Percentiles rank a stretch among this genome's conserved stretches.
Conservation (phyloP, 2,329 filamentous ascomycete species). For the Sphaceloma murrayae region DNA sequence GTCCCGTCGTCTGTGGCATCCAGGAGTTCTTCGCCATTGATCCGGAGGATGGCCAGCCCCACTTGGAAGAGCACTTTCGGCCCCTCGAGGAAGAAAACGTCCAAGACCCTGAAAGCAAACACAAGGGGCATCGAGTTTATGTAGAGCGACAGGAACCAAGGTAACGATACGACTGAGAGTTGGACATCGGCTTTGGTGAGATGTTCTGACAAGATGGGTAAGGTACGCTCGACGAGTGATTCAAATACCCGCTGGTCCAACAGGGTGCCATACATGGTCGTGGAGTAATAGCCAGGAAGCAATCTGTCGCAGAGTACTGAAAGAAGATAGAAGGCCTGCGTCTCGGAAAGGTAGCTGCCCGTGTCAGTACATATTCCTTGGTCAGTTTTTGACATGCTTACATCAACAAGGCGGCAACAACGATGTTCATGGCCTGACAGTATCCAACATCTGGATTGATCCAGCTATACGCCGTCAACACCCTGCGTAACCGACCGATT, state of each 20-base stretch:
- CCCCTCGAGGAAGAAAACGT: conserved; percentile 97
- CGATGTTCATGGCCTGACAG: conserved; percentile 99
- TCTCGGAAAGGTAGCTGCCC: conserved; percentile 78
- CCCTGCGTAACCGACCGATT: conserved; percentile 77
- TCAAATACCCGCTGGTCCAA: conserved; percentile 97
- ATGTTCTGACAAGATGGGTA: conserved; percentile 97
- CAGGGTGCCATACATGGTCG: conserved; percentile 96
- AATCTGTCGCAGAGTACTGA: conserved; percentile 86
- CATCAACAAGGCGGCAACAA: conserved; percentile 93
- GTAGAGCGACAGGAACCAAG: conserved; percentile 96
- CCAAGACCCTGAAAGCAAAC: conserved; percentile 90
- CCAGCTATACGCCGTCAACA: conserved; percentile 97
- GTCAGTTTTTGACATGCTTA: conserved; percentile 35
- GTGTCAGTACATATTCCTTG: conserved; percentile 24
- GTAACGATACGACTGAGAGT: conserved; percentile 89
- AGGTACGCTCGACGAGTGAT: conserved; percentile 94
- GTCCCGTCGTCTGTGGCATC: conserved; percentile 91
- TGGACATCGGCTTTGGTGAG: conserved; percentile 96
- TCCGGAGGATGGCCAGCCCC: conserved; percentile 87
- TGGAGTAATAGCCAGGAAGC: conserved; percentile 93
- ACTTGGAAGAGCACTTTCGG: conserved; percentile 97
- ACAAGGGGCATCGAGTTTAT: conserved; percentile 99
- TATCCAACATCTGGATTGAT: conserved; percentile 91
- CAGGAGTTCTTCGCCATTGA: conserved; percentile 91
- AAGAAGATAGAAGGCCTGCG: conserved; percentile 89